Evolutionary conservation across 164 flowering plant species (phyloP), one percentile per base, ranked within the genome.

Genomic region (Vitis riparia): DNA sequence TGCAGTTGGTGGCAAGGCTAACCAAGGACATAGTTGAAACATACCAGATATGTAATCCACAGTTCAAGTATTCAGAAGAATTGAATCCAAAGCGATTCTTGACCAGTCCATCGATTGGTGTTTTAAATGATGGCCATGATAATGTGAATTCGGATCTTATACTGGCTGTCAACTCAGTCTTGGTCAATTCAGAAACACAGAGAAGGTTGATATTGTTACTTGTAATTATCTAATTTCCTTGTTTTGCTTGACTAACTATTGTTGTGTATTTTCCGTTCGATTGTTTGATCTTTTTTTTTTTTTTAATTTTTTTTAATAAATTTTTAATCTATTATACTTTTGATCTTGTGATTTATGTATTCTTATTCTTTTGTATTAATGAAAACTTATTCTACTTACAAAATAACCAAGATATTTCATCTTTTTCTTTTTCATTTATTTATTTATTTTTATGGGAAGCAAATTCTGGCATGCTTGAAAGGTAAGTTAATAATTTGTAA

Each of bases 81-180:
- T 75, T 85, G 69, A 89, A 91, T 78, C 91, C 85, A 55, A 93
- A 91, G 79, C 83, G 98, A 69, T 96, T 75, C 78, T 81, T 96
- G 79, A 96, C 99, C 47, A 88, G 81, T 73, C 99, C 99, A 65
- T 86, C 98, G 5, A 71, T 72, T 78, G 97, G 97, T 71, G 91
- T 93, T 73, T 85, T 86, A 56, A 96, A 96, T 83, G 97, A 94
- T 84, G 98, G 99, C 73, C 79, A 76, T 82, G 99, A 96, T 77
- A 96, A 96, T 81, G 91, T 83, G 67, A 93, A 96, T 68, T 93
- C 99, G 8, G 98, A 96, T 82, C 91, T 96, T 56, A 92, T 96
- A 63, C 82, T 96, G 71, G 49, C 79, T 51, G 93, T 88, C 62
- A 93, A 96, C 79, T 82, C 57, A 75, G 83, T 80, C 59, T 79